Evolutionary conservation across 2,329 filamentous ascomycete species (phyloP).

Genomic region (Epichloe aotearoae): DNA sequence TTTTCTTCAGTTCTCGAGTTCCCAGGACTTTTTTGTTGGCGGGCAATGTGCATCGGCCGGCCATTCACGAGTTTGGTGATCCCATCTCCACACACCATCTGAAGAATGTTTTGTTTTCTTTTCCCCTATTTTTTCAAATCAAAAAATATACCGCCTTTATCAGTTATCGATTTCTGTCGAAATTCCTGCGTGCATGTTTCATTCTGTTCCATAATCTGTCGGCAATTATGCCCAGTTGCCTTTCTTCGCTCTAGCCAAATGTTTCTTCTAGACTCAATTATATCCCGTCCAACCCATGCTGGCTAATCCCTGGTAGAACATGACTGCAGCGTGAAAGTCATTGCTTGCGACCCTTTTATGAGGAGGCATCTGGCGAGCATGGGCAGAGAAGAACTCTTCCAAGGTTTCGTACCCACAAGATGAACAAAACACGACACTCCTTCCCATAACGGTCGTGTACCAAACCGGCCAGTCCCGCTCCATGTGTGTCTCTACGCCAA

Average conservation of each 20-base stretch:
- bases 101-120: not conserved
- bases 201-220: no score
- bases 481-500: conserved; percentile 12
- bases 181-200: no score
- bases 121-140: not conserved
- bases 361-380: conserved; percentile 1
- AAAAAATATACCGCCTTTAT: no score
- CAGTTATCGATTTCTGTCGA: no score
- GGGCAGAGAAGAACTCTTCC: conserved; percentile 16
- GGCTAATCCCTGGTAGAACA: conserved; percentile 2
- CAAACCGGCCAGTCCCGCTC: conserved; percentile 11
- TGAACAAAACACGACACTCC: conserved; percentile 15
- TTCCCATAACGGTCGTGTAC: conserved; percentile 15
- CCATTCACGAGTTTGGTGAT: no score
- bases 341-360: conserved; percentile 5
- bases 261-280: not conserved
- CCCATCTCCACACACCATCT: not conserved
- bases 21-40: no score
- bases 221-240: no score
- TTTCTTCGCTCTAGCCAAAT: no score
- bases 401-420: conserved; percentile 22
- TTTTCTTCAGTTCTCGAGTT: no score
- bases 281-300: conserved; percentile 4
- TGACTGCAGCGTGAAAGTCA: conserved; percentile 2
- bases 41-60: no score